Evolutionary conservation across 257 asterid genomes (phyloP).

Genomic region (Parsonsia alboflavescens): DNA sequence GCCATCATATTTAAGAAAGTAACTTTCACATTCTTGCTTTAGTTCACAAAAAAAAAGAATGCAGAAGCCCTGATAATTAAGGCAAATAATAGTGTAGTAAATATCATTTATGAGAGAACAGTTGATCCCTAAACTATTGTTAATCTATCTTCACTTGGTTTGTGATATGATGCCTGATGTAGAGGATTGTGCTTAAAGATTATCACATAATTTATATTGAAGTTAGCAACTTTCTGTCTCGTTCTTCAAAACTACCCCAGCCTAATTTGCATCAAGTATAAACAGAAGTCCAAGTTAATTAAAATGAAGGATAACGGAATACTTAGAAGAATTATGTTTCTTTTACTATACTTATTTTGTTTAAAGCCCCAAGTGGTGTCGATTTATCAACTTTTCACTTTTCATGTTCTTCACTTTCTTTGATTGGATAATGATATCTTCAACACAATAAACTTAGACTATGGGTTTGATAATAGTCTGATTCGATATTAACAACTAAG

Average conservation of each 20-base stretch:
- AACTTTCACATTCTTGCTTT: background rate
- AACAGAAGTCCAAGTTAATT: background rate
- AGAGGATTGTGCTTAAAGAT: background rate
- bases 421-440: background rate
- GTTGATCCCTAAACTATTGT: background rate
- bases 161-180: background rate
- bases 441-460: background rate
- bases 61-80: background rate
- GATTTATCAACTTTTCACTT: background rate
- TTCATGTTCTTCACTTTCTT: background rate
- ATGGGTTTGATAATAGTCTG: background rate
- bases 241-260: background rate
- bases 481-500: background rate
- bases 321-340: background rate
- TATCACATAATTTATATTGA: background rate
- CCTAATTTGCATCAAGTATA: background rate
- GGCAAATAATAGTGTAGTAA: too few relatives aligned
- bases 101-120: background rate
- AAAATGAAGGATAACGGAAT: background rate
- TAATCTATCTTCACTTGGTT: background rate
- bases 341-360: background rate
- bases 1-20: too few relatives aligned
- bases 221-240: background rate
- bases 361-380: background rate
- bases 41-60: background rate